Evolutionary conservation across 2,329 filamentous ascomycete species (phyloP).

Genomic region (Eurotiales sp.): DNA sequence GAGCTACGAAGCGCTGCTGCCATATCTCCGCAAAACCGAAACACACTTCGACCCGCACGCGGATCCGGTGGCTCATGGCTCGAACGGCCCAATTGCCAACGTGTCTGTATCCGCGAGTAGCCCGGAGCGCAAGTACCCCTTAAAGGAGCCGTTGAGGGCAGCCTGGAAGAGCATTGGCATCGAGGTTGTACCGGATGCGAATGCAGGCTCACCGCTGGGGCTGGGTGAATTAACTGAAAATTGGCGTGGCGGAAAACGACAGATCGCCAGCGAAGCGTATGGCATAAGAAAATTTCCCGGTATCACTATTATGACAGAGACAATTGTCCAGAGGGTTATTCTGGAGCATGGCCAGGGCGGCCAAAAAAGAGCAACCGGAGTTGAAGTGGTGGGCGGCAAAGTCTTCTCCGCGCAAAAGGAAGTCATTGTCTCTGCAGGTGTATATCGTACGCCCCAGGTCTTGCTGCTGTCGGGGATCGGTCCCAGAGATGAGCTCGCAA

Average conservation of each 20-base stretch:
- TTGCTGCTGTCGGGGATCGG: constrained; percentile 36
- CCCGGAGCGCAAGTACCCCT: constrained; percentile 33
- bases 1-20: constrained; percentile 44
- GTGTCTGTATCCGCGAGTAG: constrained; percentile 16
- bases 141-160: constrained; percentile 31
- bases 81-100: constrained; percentile 28
- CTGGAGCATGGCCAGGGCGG: background rate
- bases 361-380: constrained; percentile 18
- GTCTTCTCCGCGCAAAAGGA: constrained; percentile 25
- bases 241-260: constrained; percentile 22
- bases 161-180: constrained; percentile 39
- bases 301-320: constrained; percentile 1
- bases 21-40: constrained; percentile 45
- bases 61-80: constrained; percentile 24
- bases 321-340: background rate
- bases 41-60: constrained; percentile 19
- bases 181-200: constrained; percentile 21
- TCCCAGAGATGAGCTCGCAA: constrained; percentile 22
- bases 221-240: constrained; percentile 29
- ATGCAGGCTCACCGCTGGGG: constrained; percentile 27
- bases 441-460: constrained; percentile 30
- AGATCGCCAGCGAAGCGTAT: constrained; percentile 27
- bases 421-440: constrained; percentile 31
- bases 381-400: constrained; percentile 23
- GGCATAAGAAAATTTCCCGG: constrained; percentile 14